Percentiles rank a stretch among this genome's conserved stretches.
These are phyloP conservation scores for Podila epigama DNA, from an alignment of 192 early-diverging fungal species.

Conservation along the genomic window DNA sequence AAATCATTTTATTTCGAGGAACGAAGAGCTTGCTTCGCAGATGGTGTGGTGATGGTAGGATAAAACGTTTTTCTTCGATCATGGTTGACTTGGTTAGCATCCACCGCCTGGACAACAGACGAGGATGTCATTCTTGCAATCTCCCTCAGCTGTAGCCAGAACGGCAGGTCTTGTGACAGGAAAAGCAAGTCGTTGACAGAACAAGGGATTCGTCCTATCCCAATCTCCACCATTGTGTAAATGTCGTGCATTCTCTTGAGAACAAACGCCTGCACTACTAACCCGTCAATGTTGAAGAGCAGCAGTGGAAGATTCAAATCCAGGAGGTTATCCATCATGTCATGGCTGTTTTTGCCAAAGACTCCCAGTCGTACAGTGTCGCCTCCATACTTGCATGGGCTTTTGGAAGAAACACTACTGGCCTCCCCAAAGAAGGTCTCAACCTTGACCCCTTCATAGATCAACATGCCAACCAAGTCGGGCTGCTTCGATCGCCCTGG, in stretches of 20 bases:
- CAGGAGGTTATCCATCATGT: constrained; percentile 33
- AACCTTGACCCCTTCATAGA: constrained; percentile 20
- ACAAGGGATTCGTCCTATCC: constrained; percentile 33
- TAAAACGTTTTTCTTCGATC: constrained; percentile 28
- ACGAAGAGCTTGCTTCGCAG: constrained; percentile 19
- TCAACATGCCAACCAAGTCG: constrained; percentile 30
- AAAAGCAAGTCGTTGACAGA: constrained; percentile 29
- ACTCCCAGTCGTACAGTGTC: constrained; percentile 30
- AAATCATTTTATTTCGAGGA: constrained; percentile 36
- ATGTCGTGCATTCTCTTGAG: constrained; percentile 15
- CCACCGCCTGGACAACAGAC: constrained; percentile 35
- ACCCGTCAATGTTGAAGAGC: constrained; percentile 34
- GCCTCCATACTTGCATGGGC: constrained; percentile 30
- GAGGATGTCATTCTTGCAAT: constrained; percentile 30
- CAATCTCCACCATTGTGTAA: constrained; percentile 30
- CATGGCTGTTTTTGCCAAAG: constrained; percentile 37
- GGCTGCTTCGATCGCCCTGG: constrained; percentile 29
- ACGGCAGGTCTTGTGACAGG: constrained; percentile 30
- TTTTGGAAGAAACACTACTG: constrained; percentile 23
- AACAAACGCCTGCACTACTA: constrained; percentile 27
- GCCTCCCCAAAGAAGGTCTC: constrained; percentile 40
- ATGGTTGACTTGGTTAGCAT: constrained; percentile 22
- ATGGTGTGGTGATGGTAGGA: constrained; percentile 34
- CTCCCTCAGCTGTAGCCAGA: constrained; percentile 35
- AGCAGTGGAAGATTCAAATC: constrained; percentile 27